Evolutionary conservation across 169 alveolate species (phyloP), one percentile per base, ranked within the genome.

Genomic region (Plasmodium malariae): DNA sequence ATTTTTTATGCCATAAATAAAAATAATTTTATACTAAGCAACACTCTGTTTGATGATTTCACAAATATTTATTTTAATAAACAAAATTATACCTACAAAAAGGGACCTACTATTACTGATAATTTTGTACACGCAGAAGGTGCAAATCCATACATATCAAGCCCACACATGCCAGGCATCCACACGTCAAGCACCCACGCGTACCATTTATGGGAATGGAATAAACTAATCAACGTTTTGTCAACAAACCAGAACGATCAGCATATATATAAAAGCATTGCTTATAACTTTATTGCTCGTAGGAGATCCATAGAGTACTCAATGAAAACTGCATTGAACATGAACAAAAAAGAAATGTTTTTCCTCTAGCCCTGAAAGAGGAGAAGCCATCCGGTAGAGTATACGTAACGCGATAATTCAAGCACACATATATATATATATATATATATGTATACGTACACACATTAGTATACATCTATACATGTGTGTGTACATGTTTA

Each of bases 1-100:
- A 30, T 49, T 26, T 69, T 62, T 63, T 78, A 63, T 65, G 51
- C 89, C 3, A 78, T 62, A 78, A 51, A 68, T 37, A 48, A 78
- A 17, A 78, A 78, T 78, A 9, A 63, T 40, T 63, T 9, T 28
- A 49, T 78, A 6, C 45, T 78, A 24, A 55, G 24, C 26, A 34
- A 30, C 21, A 32, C 32, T 21, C 7, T 12, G 5, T 26, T 26
- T 17, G 73, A 74, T 49, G 65, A 59, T 74, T n/a, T 74, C 14
- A 60, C 60, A 40, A 19, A 72, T 72, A 49, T 72, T 21, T 40
- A 72, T 51, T n/a, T 54, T n/a, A 57, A 59, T 28, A 72, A 54
- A 72, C 21, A 32, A n/a, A 51, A 68, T 0, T 54, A 43, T 30
- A n/a, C n/a, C n/a, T n/a, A n/a, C n/a, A n/a, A n/a, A n/a, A n/a